Evolutionary conservation across 306 rosid genomes (phyloP), one percentile per base, ranked within the genome.

Genomic region (Casuarina cunninghamiana): DNA sequence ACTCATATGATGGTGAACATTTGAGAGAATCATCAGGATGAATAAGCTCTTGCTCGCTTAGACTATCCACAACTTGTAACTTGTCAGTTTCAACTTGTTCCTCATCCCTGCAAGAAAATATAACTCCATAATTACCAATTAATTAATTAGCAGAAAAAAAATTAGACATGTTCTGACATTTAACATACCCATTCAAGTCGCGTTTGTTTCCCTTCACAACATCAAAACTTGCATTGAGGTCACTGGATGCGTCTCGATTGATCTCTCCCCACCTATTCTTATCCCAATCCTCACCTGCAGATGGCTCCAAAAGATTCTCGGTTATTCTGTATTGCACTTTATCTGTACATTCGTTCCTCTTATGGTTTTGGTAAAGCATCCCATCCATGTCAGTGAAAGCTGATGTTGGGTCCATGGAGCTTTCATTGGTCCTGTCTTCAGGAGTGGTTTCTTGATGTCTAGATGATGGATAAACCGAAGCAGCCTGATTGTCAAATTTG

Each of bases 101-200:
- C 53, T 78, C 77, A 63, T 77, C 84, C 80, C 89, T 84, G 90
- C 90, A 83, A 82, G 82, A 71, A 66, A 84, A 48, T 62, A 72
- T 72, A 42, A 66, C 26, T 66, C 49, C 50, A 42, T 66, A 17
- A 79, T 10, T 41, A 49, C 53, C 15, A 8, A 62, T 45, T 49
- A 63, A 72, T 63, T 19, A 72, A 13, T 50, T 69, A 57, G 49
- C 79, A 80, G 50, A 79, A 73, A 80, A 55, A 39, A 46, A 48
- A 13, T 61, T 72, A 70, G 58, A 79, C 53, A 62, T 19, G 43
- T 62, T 72, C 60, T 53, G 61, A 57, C 77, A 71, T 70, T 69
- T 75, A 76, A 76, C 84, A 74, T 87, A 83, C 93, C 86, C 78
- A 77, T 80, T 65, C 63, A 76, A 63, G 77, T 53, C 49, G 42